Conservation (phyloP, 2,329 filamentous ascomycete genomes). For the Colletotrichum acutatum region DNA sequence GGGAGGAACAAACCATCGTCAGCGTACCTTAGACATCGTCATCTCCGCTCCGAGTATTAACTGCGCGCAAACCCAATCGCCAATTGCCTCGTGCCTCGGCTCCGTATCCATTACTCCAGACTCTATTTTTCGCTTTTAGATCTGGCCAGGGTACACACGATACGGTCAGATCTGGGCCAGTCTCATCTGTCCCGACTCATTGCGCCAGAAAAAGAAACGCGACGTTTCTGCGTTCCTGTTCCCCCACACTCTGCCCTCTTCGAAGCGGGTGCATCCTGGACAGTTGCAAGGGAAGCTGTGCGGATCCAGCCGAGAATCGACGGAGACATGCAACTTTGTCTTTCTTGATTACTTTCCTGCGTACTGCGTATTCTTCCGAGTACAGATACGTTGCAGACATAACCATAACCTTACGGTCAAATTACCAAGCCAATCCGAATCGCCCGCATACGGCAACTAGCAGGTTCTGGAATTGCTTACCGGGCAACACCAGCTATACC, state of each 20-base stretch:
- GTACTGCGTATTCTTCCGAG: no score
- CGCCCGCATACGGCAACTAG: not conserved
- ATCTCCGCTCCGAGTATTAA: not conserved
- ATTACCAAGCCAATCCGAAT: not conserved
- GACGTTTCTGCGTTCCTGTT: constrained; percentile 1
- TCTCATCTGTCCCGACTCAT: not conserved
- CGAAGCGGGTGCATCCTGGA: constrained; percentile 9
- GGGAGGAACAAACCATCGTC: not conserved
- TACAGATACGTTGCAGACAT: not conserved
- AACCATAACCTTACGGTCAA: not conserved
- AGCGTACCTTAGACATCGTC: not conserved
- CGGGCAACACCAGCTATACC: not conserved
- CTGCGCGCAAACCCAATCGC: not conserved
- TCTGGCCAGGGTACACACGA: not conserved
- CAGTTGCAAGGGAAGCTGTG: constrained; percentile 23
- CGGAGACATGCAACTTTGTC: not conserved
- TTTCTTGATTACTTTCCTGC: not conserved
- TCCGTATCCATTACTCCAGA: not conserved
- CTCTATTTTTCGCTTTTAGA: not conserved
- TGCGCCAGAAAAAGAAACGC: constrained; percentile 3
- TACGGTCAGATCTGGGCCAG: not conserved
- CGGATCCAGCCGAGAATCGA: constrained; percentile 22
- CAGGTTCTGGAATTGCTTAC: not conserved
- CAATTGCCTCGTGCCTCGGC: not conserved
- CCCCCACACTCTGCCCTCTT: constrained; percentile 16